Base-by-base conservation (phyloP, 371 early-diverging fungal genomes). In the Batrachochytrium dendrobatidis region DNA sequence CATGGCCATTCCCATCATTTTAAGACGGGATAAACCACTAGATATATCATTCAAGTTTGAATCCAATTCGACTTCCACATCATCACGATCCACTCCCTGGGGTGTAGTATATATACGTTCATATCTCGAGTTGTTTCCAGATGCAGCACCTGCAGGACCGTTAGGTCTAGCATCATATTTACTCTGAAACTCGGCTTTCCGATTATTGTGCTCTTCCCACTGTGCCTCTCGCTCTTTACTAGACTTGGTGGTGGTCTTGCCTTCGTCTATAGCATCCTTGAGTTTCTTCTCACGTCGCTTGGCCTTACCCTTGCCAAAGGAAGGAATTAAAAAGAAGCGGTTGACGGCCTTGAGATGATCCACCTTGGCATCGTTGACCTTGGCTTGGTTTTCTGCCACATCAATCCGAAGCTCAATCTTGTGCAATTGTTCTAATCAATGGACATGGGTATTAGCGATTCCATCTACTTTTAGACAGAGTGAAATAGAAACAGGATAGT, bases 1-100 rank as follows among this genome's bases (percentile, higher is more conserved):
- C 83, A 90, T 90, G 51, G 86, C 74, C 29, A 78, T 48, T 18
- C 89, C 86, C 79, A 86, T 83, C 65, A 84, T 79, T 76, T 85
- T 87, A 50, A 92, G 69, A 43, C 85, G 63, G 12, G 75, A 70
- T n/a, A 87, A 62, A 17, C 83, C 79, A 53, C 66, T 68, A 32
- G 84, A 76, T 32, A 92, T 71, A 59, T 82, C 63, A 64, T 86
- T 83, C 66, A 92, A 59, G 64, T 92, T 91, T 8, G 62, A 51
- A 68, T 92, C 86, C 63, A 92, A 85, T 63, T 92, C 91, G 58
- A 83, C 74, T 70, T 92, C 92, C n/a, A 82, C 55, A 1, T 74
- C 66, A 51, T 76, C 76, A 28, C 76, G 44, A 33, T 76, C 70
- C 57, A 73, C 28, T 25, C 73, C 73, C 5, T 65, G 61, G 22